These are phyloP conservation scores for Staphylotrichum longicolle DNA, from an alignment of 495 filamentous ascomycete genomes.

Conservation along the genomic window DNA sequence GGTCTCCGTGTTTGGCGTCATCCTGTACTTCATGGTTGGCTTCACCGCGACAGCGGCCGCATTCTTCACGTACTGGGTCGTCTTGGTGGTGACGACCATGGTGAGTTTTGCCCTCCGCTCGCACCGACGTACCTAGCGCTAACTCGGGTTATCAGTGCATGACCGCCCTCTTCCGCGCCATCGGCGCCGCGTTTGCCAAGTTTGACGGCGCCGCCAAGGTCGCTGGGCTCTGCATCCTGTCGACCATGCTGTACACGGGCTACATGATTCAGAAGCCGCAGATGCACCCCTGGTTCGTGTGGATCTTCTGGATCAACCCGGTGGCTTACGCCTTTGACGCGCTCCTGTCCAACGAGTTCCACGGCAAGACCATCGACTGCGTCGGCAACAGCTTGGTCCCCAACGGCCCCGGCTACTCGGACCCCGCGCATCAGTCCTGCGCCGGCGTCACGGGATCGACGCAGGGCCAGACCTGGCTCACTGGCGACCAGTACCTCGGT, in stretches of 20 bases:
- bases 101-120: slow-evolving; percentile 54
- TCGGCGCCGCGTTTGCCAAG: slow-evolving; percentile 61
- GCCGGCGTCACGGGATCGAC: slow-evolving; percentile 51
- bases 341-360: slow-evolving; percentile 68
- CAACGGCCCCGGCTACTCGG: slow-evolving; percentile 53
- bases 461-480: slow-evolving; percentile 51
- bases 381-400: slow-evolving; percentile 55
- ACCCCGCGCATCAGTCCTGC: slow-evolving; percentile 56
- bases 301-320: slow-evolving; percentile 75
- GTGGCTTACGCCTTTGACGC: slow-evolving; percentile 71
- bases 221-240: slow-evolving; percentile 57
- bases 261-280: slow-evolving; percentile 67
- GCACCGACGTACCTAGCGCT: background rate
- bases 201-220: slow-evolving; percentile 57
- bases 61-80: slow-evolving; percentile 73
- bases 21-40: slow-evolving; percentile 75
- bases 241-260: slow-evolving; percentile 70
- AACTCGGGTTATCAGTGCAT: slow-evolving; percentile 14
- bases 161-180: slow-evolving; percentile 67
- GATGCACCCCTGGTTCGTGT: slow-evolving; percentile 75
- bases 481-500: slow-evolving; percentile 59
- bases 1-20: slow-evolving; percentile 65
- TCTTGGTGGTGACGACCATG: slow-evolving; percentile 62
- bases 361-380: slow-evolving; percentile 50
- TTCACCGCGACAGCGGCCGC: slow-evolving; percentile 66